phyloP scores from a whole-genome alignment of 495 filamentous ascomycete genomes.

The Coniosporium apollinis region DNA sequence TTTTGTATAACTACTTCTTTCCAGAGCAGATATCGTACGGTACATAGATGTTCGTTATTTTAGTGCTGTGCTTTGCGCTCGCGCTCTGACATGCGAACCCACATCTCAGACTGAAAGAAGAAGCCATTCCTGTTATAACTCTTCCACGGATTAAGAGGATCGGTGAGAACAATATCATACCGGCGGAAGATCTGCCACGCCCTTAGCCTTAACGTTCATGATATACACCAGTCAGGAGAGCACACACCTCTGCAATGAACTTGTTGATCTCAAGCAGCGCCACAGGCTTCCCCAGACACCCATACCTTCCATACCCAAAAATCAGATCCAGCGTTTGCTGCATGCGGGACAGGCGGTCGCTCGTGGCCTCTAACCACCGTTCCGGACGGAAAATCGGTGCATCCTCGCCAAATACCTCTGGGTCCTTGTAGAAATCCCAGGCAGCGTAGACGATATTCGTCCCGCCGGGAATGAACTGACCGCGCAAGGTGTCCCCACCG shows the following conservation, averaged over 20 bases:
- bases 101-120: no score
- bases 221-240: no score
- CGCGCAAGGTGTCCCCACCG: conserved; percentile 8
- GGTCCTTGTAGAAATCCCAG: conserved; percentile 14
- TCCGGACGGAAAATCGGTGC: conserved; percentile 15
- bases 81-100: no score
- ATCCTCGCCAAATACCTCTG: conserved; percentile 11
- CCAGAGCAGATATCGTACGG: no score
- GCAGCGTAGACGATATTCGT: conserved; percentile 14
- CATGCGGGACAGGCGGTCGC: conserved; percentile 8
- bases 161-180: background rate
- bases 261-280: conserved; percentile 18
- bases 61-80: no score
- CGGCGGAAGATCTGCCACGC: background rate
- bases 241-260: conserved; percentile 12
- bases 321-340: conserved; percentile 12
- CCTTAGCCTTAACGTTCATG: no score
- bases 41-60: no score
- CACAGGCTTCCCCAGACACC: conserved; percentile 15
- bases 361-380: conserved; percentile 9
- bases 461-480: conserved; percentile 12
- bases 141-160: background rate
- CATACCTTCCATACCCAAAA: conserved; percentile 15
- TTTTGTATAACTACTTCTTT: no score
- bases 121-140: no score